phyloP scores from a whole-genome alignment of 805 yeast genomes.

The Sugiyamaella smithiae region DNA sequence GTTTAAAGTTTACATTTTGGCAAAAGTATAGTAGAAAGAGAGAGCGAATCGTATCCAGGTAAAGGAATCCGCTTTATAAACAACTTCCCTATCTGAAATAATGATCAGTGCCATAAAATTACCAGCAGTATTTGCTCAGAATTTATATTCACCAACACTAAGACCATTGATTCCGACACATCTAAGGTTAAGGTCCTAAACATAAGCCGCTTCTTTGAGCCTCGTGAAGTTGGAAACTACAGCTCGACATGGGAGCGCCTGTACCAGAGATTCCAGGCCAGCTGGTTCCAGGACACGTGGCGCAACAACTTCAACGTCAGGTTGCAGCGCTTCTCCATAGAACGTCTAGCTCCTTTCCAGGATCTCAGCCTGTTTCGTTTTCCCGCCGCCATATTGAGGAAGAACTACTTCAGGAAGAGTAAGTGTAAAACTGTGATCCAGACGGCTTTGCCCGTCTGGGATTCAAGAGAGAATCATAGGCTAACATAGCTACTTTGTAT shows the following conservation, averaged over 20 bases:
- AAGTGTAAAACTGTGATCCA: slow-evolving; percentile 17
- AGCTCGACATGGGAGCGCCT: slow-evolving; percentile 8
- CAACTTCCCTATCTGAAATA: too few relatives aligned
- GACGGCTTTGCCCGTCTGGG: too few relatives aligned
- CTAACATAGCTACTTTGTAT: slow-evolving; percentile 68
- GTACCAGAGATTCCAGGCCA: slow-evolving; percentile 89
- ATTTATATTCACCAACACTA: too few relatives aligned
- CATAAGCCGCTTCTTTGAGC: slow-evolving; percentile 1
- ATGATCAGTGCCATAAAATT: too few relatives aligned
- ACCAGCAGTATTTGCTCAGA: too few relatives aligned
- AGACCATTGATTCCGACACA: too few relatives aligned
- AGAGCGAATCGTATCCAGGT: too few relatives aligned
- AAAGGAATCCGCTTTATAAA: too few relatives aligned
- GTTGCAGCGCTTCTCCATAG: slow-evolving; percentile 62
- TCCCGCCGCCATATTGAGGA: slow-evolving; percentile 66
- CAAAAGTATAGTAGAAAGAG: too few relatives aligned
- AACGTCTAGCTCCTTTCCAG: slow-evolving; percentile 66
- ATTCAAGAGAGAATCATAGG: too few relatives aligned
- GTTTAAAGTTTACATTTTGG: too few relatives aligned
- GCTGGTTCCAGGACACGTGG: slow-evolving; percentile 67
- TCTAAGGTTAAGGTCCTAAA: too few relatives aligned
- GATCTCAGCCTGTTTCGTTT: slow-evolving; percentile 94
- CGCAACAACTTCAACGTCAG: slow-evolving; percentile 62
- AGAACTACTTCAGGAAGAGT: slow-evolving; percentile 61
- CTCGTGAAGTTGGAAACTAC: slow-evolving; percentile 4